Percentiles rank a stretch among this genome's conserved stretches.
phyloP scores from a whole-genome alignment of 768 basidiomycete genomes.

The Naematelia encephala region DNA sequence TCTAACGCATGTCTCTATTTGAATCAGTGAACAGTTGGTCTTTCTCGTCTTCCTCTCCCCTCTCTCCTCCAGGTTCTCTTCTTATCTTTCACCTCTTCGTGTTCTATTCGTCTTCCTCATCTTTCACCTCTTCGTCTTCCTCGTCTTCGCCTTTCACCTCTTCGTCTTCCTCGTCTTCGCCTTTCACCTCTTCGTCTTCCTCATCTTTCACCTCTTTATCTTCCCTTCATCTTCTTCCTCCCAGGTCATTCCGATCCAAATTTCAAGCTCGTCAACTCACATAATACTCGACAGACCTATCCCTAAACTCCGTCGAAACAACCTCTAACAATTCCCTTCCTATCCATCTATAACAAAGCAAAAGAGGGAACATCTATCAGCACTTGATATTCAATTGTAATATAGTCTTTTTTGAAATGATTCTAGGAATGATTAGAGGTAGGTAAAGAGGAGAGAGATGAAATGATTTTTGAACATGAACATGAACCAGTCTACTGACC shows the following conservation, averaged over 20 bases:
- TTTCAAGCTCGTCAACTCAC: too few relatives aligned
- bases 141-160: too few relatives aligned
- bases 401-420: too few relatives aligned
- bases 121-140: too few relatives aligned
- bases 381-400: too few relatives aligned
- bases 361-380: too few relatives aligned
- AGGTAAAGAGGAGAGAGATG: neutral
- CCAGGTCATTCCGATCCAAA: neutral
- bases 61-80: too few relatives aligned
- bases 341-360: conserved; percentile 67
- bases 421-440: too few relatives aligned
- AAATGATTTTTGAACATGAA: neutral
- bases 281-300: conserved; percentile 92
- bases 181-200: neutral
- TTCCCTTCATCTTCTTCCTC: neutral
- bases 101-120: too few relatives aligned
- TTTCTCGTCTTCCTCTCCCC: too few relatives aligned
- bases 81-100: too few relatives aligned
- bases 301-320: conserved; percentile 88
- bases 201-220: neutral
- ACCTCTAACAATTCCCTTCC: conserved; percentile 84
- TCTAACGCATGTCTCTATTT: conserved; percentile 67
- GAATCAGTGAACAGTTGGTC: neutral
- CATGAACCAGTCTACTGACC: conserved; percentile 44
- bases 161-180: too few relatives aligned